phyloP scores from a whole-genome alignment of 371 early-diverging fungal species.

The Blyttiomyces sp. region DNA sequence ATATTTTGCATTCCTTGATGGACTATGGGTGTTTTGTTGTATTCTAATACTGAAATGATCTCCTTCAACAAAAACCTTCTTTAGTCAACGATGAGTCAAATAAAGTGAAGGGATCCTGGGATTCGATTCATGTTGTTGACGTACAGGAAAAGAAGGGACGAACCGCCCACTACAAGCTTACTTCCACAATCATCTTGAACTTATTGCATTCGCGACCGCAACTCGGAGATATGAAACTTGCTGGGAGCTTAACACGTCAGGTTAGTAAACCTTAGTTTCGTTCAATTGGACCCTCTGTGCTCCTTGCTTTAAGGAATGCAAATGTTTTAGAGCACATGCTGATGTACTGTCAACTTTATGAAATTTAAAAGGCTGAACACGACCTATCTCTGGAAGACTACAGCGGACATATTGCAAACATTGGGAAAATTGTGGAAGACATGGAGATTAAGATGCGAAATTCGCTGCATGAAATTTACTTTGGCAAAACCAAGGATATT shows the following conservation, averaged over 20 bases:
- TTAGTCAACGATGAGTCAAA: slow-evolving; percentile 63
- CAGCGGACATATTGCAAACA: slow-evolving; percentile 82
- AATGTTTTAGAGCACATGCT: too few species aligned
- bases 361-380: slow-evolving; percentile 70
- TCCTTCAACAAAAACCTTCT: neutral
- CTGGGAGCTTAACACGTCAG: slow-evolving; percentile 92
- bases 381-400: slow-evolving; percentile 74
- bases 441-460: slow-evolving; percentile 96
- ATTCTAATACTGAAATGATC: too few species aligned
- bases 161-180: slow-evolving; percentile 86
- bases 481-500: slow-evolving; percentile 95
- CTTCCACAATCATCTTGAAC: slow-evolving; percentile 93
- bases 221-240: slow-evolving; percentile 78
- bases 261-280: slow-evolving; percentile 39
- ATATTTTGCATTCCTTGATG: too few species aligned
- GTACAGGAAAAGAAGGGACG: slow-evolving; percentile 80
- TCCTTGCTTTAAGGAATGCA: too few species aligned
- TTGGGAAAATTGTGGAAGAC: slow-evolving; percentile 96
- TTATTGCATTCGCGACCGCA: slow-evolving; percentile 63
- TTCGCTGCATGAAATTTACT: slow-evolving; percentile 90
- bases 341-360: too few species aligned
- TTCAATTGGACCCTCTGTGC: too few species aligned
- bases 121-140: slow-evolving; percentile 96
- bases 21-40: too few species aligned
- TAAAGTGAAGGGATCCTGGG: slow-evolving; percentile 92